Evolutionary conservation across 257 asterid genomes (phyloP), one percentile per base, ranked within the genome.

Genomic region (Datura wrightii): DNA sequence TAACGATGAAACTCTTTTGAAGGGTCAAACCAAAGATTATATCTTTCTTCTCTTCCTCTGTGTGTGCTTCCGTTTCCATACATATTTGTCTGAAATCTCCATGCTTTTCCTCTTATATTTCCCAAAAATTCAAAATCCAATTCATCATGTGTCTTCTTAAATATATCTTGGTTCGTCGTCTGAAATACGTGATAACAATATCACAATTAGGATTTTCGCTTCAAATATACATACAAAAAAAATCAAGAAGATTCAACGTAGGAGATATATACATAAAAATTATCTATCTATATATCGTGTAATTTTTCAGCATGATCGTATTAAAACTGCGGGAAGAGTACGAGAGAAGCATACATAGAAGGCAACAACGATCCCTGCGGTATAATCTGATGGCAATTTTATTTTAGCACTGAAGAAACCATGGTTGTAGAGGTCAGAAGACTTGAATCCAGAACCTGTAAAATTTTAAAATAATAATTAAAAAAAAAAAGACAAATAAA

Each of bases 31-130:
- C 94, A 91, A 7, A 96, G 94, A 79, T 82, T 87, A 34, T 92
- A 96, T 86, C 99, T 92, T 82, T 96, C 99, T 88, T 96, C 99
- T 85, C 99, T 90, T n/a, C 99, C 98, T 85, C 97, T 87, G 42
- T 82, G 86, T 2, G 95, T 93, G 90, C 99, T 96, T 82, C 99
- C 99, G 81, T 96, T 94, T 16, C 99, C 99, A 86, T 96, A 96
- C 97, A 93, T 86, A 52, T 96, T 96, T 14, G 98, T 96, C 90
- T 96, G 99, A 90, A 96, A 96, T 79, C 98, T 88, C 99, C 99
- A 96, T 39, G 94, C 91, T 85, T 96, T 93, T 50, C 99, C 98
- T 74, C 80, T 89, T 50, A 96, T 87, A 41, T 96, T 96, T 7
- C 99, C 99, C 89, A 96, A 83, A 85, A 96, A 96, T 85, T 96